Evolutionary conservation across 2,329 filamentous ascomycete species (phyloP).

Genomic region (Metarhizium album): DNA sequence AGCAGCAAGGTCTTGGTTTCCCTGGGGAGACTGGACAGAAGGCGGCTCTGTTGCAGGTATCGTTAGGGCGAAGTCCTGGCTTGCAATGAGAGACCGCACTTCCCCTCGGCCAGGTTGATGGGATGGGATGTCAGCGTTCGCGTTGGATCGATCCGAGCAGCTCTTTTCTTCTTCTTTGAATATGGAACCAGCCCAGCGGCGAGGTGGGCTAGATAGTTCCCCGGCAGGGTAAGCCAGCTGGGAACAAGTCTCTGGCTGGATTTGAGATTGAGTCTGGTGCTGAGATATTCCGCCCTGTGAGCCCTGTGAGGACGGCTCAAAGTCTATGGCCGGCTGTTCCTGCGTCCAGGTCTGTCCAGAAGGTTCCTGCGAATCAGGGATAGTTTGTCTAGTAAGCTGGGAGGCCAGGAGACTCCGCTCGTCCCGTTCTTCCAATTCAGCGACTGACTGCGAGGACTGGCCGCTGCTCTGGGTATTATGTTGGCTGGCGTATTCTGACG

Average conservation of each 20-base stretch:
- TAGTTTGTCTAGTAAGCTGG: constrained; percentile 24
- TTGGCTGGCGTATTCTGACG: constrained; percentile 24
- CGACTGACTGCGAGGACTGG: constrained; percentile 20
- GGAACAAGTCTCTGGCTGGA: not conserved
- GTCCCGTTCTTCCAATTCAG: constrained; percentile 25
- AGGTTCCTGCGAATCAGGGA: constrained; percentile 34
- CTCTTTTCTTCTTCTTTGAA: not conserved
- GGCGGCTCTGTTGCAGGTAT: not conserved
- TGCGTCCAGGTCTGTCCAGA: constrained; percentile 16
- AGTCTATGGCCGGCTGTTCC: not conserved
- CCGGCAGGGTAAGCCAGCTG: not conserved
- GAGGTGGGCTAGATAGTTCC: not conserved
- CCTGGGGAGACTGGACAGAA: not conserved
- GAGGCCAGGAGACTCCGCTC: constrained; percentile 19
- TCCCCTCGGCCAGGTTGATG: constrained; percentile 13
- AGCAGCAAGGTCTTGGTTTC: not conserved
- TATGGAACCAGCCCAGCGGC: not conserved
- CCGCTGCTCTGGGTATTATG: constrained; percentile 18
- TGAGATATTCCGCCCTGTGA: not conserved
- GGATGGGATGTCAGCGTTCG: constrained; percentile 12
- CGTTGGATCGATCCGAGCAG: not conserved
- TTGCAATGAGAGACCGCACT: not conserved
- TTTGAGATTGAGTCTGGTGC: not conserved
- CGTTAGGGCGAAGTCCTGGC: not conserved
- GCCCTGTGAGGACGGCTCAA: not conserved